A percentile compares a stretch with the other conserved stretches of the same genome.
Evolutionary conservation across 2,329 filamentous ascomycete genomes (phyloP).

Genomic region (Helotiales sp.): DNA sequence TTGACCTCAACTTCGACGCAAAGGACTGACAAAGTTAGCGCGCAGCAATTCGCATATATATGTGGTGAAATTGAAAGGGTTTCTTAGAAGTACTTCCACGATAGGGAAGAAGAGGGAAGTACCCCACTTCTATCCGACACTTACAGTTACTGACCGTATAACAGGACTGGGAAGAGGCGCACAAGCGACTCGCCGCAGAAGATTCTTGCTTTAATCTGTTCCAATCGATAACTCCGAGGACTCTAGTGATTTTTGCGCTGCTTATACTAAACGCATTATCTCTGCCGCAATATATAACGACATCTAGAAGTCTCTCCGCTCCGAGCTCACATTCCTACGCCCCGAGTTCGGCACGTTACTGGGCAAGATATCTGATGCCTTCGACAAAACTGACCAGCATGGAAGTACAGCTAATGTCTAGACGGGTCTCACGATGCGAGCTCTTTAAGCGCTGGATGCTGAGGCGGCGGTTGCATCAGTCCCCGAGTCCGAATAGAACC

Average conservation of each 20-base stretch:
- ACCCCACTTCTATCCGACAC: not conserved
- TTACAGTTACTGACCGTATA: not conserved
- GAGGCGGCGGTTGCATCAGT: not conserved
- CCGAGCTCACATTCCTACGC: slow-evolving; percentile 15
- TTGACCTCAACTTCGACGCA: not conserved
- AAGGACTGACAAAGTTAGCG: not conserved
- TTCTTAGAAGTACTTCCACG: not conserved
- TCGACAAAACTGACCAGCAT: slow-evolving; percentile 12
- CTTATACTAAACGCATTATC: not conserved
- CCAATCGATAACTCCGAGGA: not conserved
- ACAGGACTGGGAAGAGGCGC: not conserved
- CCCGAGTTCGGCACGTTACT: slow-evolving; percentile 17
- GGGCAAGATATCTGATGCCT: slow-evolving; percentile 11
- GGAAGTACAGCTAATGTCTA: slow-evolving; percentile 23
- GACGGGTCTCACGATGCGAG: slow-evolving; percentile 29
- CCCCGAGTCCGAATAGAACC: not conserved
- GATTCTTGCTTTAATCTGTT: not conserved
- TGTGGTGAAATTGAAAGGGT: not conserved
- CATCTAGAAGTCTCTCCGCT: slow-evolving; percentile 7
- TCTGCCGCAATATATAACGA: not conserved
- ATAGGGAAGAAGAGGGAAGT: not conserved
- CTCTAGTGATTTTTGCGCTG: not conserved
- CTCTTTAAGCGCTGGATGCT: slow-evolving; percentile 9
- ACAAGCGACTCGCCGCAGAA: not conserved
- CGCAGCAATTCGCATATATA: not conserved